phyloP scores from a whole-genome alignment of 2,329 filamentous ascomycete genomes.

The Fusarium sp. region DNA sequence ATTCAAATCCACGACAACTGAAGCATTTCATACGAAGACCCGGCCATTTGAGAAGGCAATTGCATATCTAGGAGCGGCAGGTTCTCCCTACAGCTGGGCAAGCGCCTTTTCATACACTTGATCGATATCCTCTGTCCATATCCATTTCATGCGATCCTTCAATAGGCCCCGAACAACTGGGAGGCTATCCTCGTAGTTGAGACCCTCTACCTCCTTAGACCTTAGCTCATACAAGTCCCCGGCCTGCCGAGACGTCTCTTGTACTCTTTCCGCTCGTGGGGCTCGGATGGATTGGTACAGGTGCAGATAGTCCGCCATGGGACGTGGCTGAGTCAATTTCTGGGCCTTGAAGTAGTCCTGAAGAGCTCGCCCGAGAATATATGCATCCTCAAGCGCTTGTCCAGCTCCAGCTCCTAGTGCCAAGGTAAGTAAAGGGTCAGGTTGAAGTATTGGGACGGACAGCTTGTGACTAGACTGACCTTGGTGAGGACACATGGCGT shows the following conservation, averaged over 20 bases:
- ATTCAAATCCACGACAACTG: background rate
- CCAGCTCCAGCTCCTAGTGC: background rate
- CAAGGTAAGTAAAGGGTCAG: background rate
- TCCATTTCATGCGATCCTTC: constrained; percentile 2
- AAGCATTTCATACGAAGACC: background rate
- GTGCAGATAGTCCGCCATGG: constrained; percentile 3
- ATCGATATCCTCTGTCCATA: constrained; percentile 2
- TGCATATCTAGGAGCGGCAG: background rate
- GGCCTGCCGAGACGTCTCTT: background rate
- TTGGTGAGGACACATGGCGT: constrained; percentile 12
- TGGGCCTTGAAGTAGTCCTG: constrained; percentile 3
- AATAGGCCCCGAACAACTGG: background rate
- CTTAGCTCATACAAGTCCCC: constrained; percentile 2
- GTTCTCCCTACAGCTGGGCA: background rate
- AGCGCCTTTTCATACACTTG: background rate
- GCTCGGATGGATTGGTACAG: constrained; percentile 5
- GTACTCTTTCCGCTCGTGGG: background rate
- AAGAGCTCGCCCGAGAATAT: constrained; percentile 6
- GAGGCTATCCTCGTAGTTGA: constrained; percentile 2
- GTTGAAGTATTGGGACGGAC: background rate
- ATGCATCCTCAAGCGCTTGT: constrained; percentile 10
- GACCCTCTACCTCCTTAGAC: background rate
- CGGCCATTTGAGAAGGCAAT: background rate
- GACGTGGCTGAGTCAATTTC: background rate
- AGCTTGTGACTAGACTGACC: background rate